phyloP scores from a whole-genome alignment of 1,284 basidiomycete species.

The Thecaphora thlaspeos region DNA sequence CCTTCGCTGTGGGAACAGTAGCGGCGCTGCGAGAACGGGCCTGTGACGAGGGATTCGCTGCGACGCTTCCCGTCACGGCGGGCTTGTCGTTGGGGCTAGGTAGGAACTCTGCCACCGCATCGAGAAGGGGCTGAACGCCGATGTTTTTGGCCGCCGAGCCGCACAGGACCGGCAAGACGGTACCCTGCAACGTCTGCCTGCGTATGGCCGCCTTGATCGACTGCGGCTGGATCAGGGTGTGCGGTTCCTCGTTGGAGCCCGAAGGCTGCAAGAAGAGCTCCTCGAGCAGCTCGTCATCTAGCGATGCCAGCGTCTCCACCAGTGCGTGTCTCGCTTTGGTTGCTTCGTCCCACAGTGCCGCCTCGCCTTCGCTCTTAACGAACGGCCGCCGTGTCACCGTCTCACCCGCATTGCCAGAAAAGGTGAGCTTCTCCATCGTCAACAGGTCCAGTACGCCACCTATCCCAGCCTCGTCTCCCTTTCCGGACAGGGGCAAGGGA shows the following conservation, averaged over 20 bases:
- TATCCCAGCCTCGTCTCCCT: conserved; percentile 76
- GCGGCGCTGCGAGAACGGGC: not conserved
- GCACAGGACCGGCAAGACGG: conserved; percentile 76
- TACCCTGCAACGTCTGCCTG: conserved; percentile 67
- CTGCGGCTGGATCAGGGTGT: conserved; percentile 60
- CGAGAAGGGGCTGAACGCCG: conserved; percentile 76
- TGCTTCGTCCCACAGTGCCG: conserved; percentile 66
- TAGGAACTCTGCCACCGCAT: conserved; percentile 77
- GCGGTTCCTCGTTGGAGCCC: conserved; percentile 62
- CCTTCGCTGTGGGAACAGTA: too few species aligned
- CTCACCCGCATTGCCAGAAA: conserved; percentile 47
- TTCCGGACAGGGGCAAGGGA: conserved; percentile 67
- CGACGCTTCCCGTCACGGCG: conserved; percentile 11
- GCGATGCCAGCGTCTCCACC: conserved; percentile 75
- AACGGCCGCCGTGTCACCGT: conserved; percentile 16
- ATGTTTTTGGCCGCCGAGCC: conserved; percentile 78
- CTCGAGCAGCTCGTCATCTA: conserved; percentile 76
- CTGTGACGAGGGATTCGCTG: not conserved
- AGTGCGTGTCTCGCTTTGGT: conserved; percentile 69
- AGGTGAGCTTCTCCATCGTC: conserved; percentile 33
- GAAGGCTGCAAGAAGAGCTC: conserved; percentile 61
- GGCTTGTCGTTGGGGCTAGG: conserved; percentile 66
- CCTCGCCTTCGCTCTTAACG: conserved; percentile 2
- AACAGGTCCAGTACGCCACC: conserved; percentile 49
- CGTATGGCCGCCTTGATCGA: conserved; percentile 64